Conservation (phyloP, 202 grass and related monocot species). For the Cymbopogon flexuosus region DNA sequence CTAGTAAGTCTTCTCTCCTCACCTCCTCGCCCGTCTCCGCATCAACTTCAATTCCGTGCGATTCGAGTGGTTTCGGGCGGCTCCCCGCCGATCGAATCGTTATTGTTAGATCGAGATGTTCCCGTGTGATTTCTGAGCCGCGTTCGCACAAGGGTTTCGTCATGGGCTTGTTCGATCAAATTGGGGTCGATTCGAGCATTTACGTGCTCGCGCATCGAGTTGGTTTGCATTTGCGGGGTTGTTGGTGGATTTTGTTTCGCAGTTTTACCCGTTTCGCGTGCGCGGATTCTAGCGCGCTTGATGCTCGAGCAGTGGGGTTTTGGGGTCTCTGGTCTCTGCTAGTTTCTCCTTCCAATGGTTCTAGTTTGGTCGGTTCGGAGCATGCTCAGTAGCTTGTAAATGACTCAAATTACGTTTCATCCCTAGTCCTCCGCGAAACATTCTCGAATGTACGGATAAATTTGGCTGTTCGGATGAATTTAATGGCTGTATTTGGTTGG, state of each 20-base stretch:
- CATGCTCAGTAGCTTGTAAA: neutral
- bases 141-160: constrained; percentile 15
- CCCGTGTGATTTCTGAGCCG: neutral
- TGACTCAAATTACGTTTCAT: neutral
- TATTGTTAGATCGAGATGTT: neutral
- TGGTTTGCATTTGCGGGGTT: neutral
- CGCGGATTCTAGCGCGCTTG: constrained; percentile 15
- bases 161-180: neutral
- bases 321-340: neutral
- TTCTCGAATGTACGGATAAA: neutral
- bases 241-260: constrained; percentile 5
- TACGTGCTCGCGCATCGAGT: neutral
- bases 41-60: constrained; percentile 13
- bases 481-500: neutral
- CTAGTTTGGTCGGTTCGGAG: neutral
- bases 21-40: neutral
- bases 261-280: constrained; percentile 4
- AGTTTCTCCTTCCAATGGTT: neutral
- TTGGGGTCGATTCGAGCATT: constrained; percentile 20
- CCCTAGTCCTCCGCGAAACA: neutral
- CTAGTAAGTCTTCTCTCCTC: constrained; percentile 42
- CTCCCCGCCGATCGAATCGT: neutral
- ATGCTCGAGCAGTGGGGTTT: neutral
- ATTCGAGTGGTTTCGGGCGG: constrained; percentile 4
- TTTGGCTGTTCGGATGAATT: neutral